Conservation (phyloP, 441 rosid genomes). For the Eutrema salsugineum region DNA sequence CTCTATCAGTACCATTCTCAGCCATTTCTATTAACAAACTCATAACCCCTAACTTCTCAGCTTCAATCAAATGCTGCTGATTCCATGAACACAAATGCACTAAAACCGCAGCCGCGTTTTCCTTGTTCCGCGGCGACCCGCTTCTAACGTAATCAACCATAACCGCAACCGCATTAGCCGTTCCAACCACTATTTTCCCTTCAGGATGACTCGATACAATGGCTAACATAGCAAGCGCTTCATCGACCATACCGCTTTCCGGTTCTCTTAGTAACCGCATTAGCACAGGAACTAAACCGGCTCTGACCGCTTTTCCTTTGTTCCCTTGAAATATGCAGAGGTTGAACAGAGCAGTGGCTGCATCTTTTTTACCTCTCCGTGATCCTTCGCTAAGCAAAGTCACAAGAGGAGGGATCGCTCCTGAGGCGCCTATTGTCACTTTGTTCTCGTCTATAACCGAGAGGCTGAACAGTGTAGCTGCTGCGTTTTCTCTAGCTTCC, state of each 20-base stretch:
- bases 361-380: constrained; percentile 89
- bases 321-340: constrained; percentile 89
- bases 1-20: constrained; percentile 85
- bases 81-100: constrained; percentile 75
- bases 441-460: constrained; percentile 85
- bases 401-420: constrained; percentile 88
- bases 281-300: constrained; percentile 79
- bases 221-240: constrained; percentile 77
- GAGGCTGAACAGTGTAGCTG: constrained; percentile 94
- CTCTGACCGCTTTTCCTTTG: constrained; percentile 85
- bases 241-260: constrained; percentile 78
- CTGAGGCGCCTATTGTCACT: constrained; percentile 71
- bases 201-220: constrained; percentile 80
- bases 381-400: constrained; percentile 81
- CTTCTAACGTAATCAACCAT: constrained; percentile 63
- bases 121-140: constrained; percentile 79
- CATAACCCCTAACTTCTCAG: constrained; percentile 70
- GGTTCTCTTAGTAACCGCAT: constrained; percentile 72
- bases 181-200: constrained; percentile 70
- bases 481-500: constrained; percentile 98
- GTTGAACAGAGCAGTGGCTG: constrained; percentile 89
- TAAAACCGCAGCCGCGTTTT: constrained; percentile 89
- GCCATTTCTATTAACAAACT: constrained; percentile 58
- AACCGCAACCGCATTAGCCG: constrained; percentile 71
- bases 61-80: constrained; percentile 56